Evolutionary conservation across 495 filamentous ascomycete species (phyloP), one percentile per base, ranked within the genome.

Genomic region (Lasiosphaeris hirsuta): DNA sequence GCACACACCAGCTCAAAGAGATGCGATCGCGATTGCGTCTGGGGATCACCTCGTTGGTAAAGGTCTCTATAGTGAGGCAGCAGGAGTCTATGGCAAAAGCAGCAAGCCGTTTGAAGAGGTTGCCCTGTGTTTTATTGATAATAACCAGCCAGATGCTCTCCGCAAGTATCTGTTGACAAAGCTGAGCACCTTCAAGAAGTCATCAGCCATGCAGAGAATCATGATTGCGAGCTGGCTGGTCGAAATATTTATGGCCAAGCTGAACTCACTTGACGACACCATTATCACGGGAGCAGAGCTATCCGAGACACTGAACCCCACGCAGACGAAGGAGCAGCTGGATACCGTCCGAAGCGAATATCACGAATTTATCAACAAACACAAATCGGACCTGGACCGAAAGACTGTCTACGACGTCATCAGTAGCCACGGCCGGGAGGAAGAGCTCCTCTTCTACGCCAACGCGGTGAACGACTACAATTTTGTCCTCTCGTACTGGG

Each of bases 71-170:
- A 68, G 85, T 33, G 92, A 97, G 68, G 94, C 94, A 13, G 95
- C 94, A 10, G 83, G 79, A 35, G 84, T 96, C 23, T 96, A 95
- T 76, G 94, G 94, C 34, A 90, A 88, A 73, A 97, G 93, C 74
- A 96, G 88, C 64, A 97, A 97, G 75, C 86, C 87, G 2, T 98
- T 98, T 60, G 94, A 98, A 64, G 90, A 98, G 64, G 94, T 97
- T 39, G 91, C 91, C 47, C 76, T 98, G 45, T 86, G 82, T 2
- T 90, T 98, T 60, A 91, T 97, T 56, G 92, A 97, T 67, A 84
- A 87, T 58, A 85, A 86, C 40, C 89, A 97, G 67, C 87, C 88
- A 54, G 95, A 98, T 79, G 93, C 94, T 1, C 72, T 98, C 54
- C 83, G 95, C 23, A 94, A 87, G 65, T 98, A 97, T 67, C 81